A percentile compares a stretch with the other conserved stretches of the same genome.
phyloP scores from a whole-genome alignment of 345 rosid genomes.

The Excoecaria cochinchinensis region DNA sequence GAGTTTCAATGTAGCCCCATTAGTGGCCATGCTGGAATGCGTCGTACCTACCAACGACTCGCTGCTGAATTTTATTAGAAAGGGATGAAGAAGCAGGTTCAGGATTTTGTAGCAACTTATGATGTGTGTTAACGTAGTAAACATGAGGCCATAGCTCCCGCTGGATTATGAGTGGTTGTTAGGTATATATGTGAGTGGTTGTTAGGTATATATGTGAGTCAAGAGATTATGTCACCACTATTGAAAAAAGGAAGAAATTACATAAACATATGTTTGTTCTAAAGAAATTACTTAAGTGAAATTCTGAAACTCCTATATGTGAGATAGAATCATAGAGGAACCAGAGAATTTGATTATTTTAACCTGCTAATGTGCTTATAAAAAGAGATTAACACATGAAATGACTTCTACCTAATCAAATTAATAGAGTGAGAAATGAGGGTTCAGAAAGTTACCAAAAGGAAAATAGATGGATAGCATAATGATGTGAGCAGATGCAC shows the following conservation, averaged over 20 bases:
- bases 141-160: too few species aligned
- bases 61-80: too few species aligned
- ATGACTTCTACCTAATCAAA: not conserved
- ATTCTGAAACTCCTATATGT: not conserved
- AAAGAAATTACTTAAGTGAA: not conserved
- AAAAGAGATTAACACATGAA: not conserved
- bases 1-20: too few species aligned
- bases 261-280: not conserved
- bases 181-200: too few species aligned
- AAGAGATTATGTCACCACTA: too few species aligned
- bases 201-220: too few species aligned
- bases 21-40: too few species aligned
- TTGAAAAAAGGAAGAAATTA: not conserved
- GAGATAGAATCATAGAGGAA: not conserved
- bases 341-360: not conserved
- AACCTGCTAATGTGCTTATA: not conserved
- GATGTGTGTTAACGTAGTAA: too few species aligned
- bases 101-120: too few species aligned
- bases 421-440: not conserved
- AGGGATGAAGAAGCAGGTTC: too few species aligned
- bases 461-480: conserved; percentile 95
- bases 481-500: conserved; percentile 93
- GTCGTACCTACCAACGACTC: too few species aligned
- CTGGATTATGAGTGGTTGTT: too few species aligned
- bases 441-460: conserved; percentile 56